A percentile compares a stretch with the other conserved stretches of the same genome.
Evolutionary conservation across 148 eudicot genomes (phyloP).

Genomic region (Spergularia marina): DNA sequence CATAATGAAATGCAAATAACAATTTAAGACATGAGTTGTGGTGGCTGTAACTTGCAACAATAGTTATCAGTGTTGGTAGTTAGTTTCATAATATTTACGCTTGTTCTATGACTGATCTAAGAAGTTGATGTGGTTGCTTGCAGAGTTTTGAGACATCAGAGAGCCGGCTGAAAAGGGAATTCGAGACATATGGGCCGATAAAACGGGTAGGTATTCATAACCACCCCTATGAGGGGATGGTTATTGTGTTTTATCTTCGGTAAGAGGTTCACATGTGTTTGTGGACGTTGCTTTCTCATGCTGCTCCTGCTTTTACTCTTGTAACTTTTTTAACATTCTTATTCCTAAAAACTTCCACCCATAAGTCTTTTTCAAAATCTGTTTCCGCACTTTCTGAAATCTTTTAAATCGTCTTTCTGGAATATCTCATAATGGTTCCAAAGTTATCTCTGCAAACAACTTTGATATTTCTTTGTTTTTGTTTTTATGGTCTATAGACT

Average conservation of each 20-base stretch:
- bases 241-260: constrained; percentile 64
- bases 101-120: background rate
- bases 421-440: background rate
- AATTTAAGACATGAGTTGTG: background rate
- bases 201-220: constrained; percentile 89
- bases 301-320: background rate
- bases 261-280: constrained; percentile 45
- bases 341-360: background rate
- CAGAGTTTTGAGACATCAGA: constrained; percentile 95
- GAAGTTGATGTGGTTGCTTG: constrained; percentile 11
- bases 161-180: constrained; percentile 98
- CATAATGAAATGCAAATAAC: background rate
- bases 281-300: background rate
- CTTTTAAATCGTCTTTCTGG: background rate
- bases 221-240: constrained; percentile 53
- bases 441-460: too few species aligned
- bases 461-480: too few species aligned
- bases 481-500: too few species aligned
- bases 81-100: background rate
- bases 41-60: too few species aligned
- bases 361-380: background rate
- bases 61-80: background rate
- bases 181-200: constrained; percentile 98
- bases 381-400: too few species aligned
- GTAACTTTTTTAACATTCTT: background rate